Conservation (phyloP, 257 asterid species). For the Echium plantagineum region DNA sequence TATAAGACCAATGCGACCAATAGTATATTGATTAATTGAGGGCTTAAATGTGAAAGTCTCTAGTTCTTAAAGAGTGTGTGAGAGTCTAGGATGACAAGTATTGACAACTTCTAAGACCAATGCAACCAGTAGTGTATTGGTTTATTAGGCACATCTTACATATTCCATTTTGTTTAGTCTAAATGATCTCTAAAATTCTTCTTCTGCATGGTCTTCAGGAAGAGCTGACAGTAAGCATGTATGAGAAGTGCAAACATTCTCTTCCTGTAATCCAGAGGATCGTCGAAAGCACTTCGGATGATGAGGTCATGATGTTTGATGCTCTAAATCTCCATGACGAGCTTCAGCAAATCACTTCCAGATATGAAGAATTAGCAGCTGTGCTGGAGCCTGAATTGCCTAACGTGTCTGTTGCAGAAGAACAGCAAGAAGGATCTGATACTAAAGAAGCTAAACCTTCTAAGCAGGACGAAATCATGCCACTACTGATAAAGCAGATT, state of each 20-base stretch:
- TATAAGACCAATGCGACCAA: too few relatives aligned
- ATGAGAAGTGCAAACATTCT: constrained; percentile 68
- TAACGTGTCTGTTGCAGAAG: constrained; percentile 15
- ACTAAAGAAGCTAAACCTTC: constrained; percentile 17
- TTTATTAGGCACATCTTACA: neutral
- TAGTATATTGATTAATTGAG: too few relatives aligned
- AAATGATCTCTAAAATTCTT: neutral
- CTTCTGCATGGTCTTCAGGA: constrained; percentile 33
- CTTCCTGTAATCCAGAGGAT: constrained; percentile 55
- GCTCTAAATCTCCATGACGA: constrained; percentile 83
- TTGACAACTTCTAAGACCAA: too few relatives aligned
- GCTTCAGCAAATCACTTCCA: constrained; percentile 52
- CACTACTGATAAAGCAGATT: constrained; percentile 18
- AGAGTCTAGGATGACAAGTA: too few relatives aligned
- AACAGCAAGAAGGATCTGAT: constrained; percentile 19
- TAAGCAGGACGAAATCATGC: constrained; percentile 8
- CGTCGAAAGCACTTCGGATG: constrained; percentile 63
- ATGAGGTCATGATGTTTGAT: constrained; percentile 77
- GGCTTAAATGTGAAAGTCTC: too few relatives aligned
- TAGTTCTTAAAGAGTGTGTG: too few relatives aligned
- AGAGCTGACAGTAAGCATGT: constrained; percentile 58
- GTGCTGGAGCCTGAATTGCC: constrained; percentile 28
- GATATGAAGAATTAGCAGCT: constrained; percentile 42
- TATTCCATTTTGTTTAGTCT: neutral
- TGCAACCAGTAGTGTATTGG: too few relatives aligned